Percentiles rank a stretch among this genome's conserved stretches.
Conservation (phyloP, 257 asterid genomes). For the Ajuga chamaepitys region DNA sequence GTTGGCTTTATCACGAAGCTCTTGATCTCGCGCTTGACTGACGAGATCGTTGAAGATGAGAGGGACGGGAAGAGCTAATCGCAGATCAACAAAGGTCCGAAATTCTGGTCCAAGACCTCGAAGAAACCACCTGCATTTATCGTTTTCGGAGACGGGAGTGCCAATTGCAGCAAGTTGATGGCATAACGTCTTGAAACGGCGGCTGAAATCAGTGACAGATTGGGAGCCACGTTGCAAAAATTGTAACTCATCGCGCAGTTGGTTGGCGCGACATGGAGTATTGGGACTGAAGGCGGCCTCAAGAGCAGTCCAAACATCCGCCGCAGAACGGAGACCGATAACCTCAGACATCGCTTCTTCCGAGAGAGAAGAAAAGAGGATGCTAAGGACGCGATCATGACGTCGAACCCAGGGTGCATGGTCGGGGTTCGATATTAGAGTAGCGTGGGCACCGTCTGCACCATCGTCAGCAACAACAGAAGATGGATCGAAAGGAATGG, state of each 20-base stretch:
- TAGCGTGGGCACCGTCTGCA: too few species aligned
- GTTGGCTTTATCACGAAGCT: too few species aligned
- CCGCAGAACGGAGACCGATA: not conserved
- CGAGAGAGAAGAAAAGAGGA: not conserved
- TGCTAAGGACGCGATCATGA: not conserved
- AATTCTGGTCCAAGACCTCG: not conserved
- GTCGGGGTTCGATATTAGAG: not conserved
- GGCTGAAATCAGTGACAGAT: too few species aligned
- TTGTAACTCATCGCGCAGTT: not conserved
- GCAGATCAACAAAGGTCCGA: not conserved
- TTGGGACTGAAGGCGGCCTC: not conserved
- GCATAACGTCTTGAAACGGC: not conserved
- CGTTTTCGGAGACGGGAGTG: not conserved
- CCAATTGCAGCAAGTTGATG: not conserved
- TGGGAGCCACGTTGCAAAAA: not conserved
- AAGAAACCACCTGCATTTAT: not conserved
- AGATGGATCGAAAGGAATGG: not conserved
- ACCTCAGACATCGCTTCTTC: not conserved
- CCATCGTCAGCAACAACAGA: not conserved
- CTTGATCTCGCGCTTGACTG: too few species aligned
- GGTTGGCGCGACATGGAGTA: not conserved
- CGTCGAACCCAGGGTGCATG: not conserved
- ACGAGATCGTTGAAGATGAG: not conserved
- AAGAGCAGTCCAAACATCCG: not conserved
- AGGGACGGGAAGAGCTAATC: not conserved